phyloP scores from a whole-genome alignment of 768 basidiomycete genomes.

The Terana coerulea region DNA sequence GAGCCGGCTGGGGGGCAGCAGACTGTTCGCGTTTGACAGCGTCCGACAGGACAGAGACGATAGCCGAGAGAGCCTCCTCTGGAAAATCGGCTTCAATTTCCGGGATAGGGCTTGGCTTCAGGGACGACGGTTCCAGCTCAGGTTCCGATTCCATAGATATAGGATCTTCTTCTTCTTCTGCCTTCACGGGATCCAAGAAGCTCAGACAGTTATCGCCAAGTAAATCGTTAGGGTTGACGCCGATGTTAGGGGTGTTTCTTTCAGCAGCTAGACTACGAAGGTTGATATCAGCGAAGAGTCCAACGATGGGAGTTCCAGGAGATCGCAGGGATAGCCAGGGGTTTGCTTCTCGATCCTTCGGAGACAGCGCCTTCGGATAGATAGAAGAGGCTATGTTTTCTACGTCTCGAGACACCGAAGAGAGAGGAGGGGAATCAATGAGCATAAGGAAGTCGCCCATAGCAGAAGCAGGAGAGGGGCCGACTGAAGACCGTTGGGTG shows the following conservation, averaged over 20 bases:
- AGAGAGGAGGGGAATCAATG: background rate
- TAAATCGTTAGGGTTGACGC: slow-evolving; percentile 40
- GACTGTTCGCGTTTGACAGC: slow-evolving; percentile 9
- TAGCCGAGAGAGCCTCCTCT: slow-evolving; percentile 22
- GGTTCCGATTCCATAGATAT: background rate
- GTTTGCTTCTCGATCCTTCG: no score
- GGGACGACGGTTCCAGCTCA: background rate
- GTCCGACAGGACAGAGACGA: slow-evolving; percentile 23
- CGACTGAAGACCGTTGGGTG: background rate
- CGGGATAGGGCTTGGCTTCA: background rate
- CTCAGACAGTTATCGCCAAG: slow-evolving; percentile 16
- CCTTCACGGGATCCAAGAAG: background rate
- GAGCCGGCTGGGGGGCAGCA: background rate
- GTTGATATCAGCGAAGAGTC: slow-evolving; percentile 31
- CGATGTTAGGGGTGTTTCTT: slow-evolving; percentile 16
- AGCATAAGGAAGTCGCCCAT: slow-evolving; percentile 4
- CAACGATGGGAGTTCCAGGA: slow-evolving; percentile 16
- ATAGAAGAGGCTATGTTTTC: no score
- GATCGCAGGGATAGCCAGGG: background rate
- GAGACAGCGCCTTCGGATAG: no score
- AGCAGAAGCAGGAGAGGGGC: background rate
- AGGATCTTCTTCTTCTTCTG: background rate
- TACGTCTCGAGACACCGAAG: background rate
- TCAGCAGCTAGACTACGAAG: slow-evolving; percentile 27
- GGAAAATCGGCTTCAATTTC: slow-evolving; percentile 14